Percentiles rank a stretch among this genome's conserved stretches.
phyloP scores from a whole-genome alignment of 495 filamentous ascomycete species.

The Lepidopterella palustris region DNA sequence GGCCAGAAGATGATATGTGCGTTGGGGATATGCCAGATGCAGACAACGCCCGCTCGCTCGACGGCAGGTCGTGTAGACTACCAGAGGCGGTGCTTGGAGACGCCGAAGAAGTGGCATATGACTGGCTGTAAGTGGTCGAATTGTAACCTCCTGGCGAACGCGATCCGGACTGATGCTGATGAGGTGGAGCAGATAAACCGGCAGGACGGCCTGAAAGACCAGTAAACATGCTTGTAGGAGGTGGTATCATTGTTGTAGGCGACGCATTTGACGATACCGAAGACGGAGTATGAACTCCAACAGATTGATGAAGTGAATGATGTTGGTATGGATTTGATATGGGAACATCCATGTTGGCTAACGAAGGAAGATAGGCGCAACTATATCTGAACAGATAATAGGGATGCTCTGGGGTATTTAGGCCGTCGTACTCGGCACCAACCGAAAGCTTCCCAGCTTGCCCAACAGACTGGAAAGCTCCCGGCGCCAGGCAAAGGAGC shows the following conservation, averaged over 20 bases:
- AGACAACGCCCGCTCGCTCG: constrained; percentile 29
- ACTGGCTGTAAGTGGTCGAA: constrained; percentile 10
- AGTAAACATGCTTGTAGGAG: constrained; percentile 16
- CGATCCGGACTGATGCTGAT: constrained; percentile 10
- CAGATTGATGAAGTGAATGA: constrained; percentile 8
- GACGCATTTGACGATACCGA: constrained; percentile 20
- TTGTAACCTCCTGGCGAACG: constrained; percentile 23
- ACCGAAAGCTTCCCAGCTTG: constrained; percentile 24
- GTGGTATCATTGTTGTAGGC: constrained; percentile 18
- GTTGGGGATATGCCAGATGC: constrained; percentile 42
- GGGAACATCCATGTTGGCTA: constrained; percentile 13
- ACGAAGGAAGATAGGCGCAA: constrained; percentile 1
- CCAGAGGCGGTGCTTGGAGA: constrained; percentile 29
- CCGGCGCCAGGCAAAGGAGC: constrained; percentile 5
- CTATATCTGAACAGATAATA: constrained; percentile 16
- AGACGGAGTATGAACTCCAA: constrained; percentile 4
- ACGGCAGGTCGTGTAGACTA: constrained; percentile 18
- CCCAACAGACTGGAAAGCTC: constrained; percentile 25
- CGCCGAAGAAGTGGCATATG: constrained; percentile 23
- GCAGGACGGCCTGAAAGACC: constrained; percentile 20
- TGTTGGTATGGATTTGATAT: constrained; percentile 16
- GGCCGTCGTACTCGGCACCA: constrained; percentile 21
- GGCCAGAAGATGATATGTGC: constrained; percentile 40
- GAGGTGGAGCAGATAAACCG: constrained; percentile 16
- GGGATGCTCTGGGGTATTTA: constrained; percentile 21